A percentile compares a stretch with the other conserved stretches of the same genome.
Conservation (phyloP, 2,329 filamentous ascomycete genomes). For the Thermoascus crustaceus region DNA sequence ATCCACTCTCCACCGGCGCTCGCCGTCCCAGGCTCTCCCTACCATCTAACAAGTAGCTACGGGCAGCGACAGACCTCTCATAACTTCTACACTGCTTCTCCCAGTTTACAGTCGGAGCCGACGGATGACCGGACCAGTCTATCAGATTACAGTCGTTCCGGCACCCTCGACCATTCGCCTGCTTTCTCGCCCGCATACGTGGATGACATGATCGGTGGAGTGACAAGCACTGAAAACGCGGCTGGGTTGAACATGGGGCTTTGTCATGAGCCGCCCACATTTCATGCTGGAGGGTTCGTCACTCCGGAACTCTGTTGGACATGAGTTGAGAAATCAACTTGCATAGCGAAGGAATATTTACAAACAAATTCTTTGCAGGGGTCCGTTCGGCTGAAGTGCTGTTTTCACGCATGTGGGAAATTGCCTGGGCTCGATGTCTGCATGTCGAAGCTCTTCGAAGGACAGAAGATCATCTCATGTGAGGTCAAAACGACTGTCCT, state of each 20-base stretch:
- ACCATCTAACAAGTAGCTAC: conserved; percentile 24
- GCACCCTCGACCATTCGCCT: conserved; percentile 26
- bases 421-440: too few species aligned
- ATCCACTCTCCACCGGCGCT: conserved; percentile 33
- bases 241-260: conserved; percentile 23
- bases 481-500: too few species aligned
- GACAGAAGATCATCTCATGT: too few species aligned
- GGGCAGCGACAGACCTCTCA: conserved; percentile 28
- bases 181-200: conserved; percentile 31
- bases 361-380: too few species aligned
- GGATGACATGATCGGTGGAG: conserved; percentile 23
- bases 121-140: conserved; percentile 22
- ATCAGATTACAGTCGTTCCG: conserved; percentile 22
- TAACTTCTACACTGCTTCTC: conserved; percentile 27
- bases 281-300: conserved; percentile 27
- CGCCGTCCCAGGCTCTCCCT: conserved; percentile 30
- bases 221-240: conserved; percentile 19
- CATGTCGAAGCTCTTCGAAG: too few species aligned
- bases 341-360: too few species aligned
- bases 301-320: conserved; percentile 30
- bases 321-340: conserved; percentile 12
- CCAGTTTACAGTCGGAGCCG: conserved; percentile 27
- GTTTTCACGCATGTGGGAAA: too few species aligned
- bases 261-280: conserved; percentile 24
- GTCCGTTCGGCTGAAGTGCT: too few species aligned